Base-by-base conservation (phyloP, 306 rosid species). In the Rosa lucieae region DNA sequence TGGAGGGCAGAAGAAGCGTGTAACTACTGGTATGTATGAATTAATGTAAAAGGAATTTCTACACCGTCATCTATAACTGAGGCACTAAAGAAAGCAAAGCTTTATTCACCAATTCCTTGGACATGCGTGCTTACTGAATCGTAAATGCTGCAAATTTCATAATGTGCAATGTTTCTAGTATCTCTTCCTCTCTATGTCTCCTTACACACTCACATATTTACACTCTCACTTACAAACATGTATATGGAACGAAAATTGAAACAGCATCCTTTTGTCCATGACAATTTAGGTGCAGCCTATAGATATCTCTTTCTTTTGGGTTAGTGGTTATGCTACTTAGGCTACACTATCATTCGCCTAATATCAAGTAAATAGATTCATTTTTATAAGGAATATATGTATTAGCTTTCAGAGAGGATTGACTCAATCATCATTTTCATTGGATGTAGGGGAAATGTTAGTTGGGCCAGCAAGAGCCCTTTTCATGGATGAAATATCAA, bases 401-500 rank as follows among this genome's bases (percentile, higher is more conserved):
- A n/a, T n/a, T 6, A 29, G 67, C 12, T 40, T 39, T 74, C 52
- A 55, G 10, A 0, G 48, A 37, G 52, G 52, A 55, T 56, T 74
- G 13, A 55, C n/a, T 21, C 15, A 9, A 39, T 12, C 67, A 40
- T 44, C 67, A 39, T 74, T 39, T 56, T 21, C 58, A 32, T 43
- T 61, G 78, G 70, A 83, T 80, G 80, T 81, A 90, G 97, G 97
- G 81, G 93, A 92, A 82, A 85, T 89, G 93, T 53, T 92, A 79
- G 97, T 87, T 59, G 97, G 97, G 75, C 95, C 97, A 53, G 89
- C 94, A 47, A 92, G 84, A 72, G 95, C 83, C 23, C 84, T 92
- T 67, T 85, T 92, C 49, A 92, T 90, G 95, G 97, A 92, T 79
- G 95, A 86, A 80, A 92, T 92, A 68, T 89, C 97, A 61, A 90